Evolutionary conservation across 768 basidiomycete genomes (phyloP).

Genomic region (Hysterangium stoloniferum): DNA sequence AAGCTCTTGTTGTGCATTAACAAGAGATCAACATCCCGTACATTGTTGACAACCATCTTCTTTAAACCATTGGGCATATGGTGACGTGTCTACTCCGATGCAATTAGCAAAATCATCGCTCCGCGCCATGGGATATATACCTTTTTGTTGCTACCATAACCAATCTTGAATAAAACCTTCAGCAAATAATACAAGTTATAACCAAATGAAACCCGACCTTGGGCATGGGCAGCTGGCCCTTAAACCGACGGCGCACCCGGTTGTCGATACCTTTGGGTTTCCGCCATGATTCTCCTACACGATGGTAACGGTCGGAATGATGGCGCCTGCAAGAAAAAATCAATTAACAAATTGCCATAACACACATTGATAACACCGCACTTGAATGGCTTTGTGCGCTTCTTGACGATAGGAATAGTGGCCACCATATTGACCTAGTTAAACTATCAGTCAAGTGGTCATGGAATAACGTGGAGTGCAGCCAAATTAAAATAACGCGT

Average conservation of each 20-base stretch:
- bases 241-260: slow-evolving; percentile 91
- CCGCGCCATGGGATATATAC: slow-evolving; percentile 14
- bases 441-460: not conserved
- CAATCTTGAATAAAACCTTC: slow-evolving; percentile 40
- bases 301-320: slow-evolving; percentile 95
- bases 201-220: slow-evolving; percentile 52
- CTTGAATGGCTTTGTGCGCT: slow-evolving; percentile 98
- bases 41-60: slow-evolving; percentile 92
- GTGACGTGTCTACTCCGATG: slow-evolving; percentile 66
- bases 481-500: no score
- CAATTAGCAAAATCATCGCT: not conserved
- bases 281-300: slow-evolving; percentile 98
- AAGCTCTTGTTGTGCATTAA: slow-evolving; percentile 98
- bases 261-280: slow-evolving; percentile 99
- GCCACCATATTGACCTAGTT: slow-evolving; percentile 31
- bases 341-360: slow-evolving; percentile 8
- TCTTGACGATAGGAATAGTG: slow-evolving; percentile 79
- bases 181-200: not conserved
- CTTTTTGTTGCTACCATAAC: slow-evolving; percentile 90
- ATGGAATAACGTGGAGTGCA: not conserved
- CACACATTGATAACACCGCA: slow-evolving; percentile 24
- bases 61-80: slow-evolving; percentile 93
- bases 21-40: slow-evolving; percentile 88
- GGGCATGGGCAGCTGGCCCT: slow-evolving; percentile 95
- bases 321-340: slow-evolving; percentile 60